phyloP scores from a whole-genome alignment of 2,329 filamentous ascomycete genomes.

The Erysiphe pulchra region DNA sequence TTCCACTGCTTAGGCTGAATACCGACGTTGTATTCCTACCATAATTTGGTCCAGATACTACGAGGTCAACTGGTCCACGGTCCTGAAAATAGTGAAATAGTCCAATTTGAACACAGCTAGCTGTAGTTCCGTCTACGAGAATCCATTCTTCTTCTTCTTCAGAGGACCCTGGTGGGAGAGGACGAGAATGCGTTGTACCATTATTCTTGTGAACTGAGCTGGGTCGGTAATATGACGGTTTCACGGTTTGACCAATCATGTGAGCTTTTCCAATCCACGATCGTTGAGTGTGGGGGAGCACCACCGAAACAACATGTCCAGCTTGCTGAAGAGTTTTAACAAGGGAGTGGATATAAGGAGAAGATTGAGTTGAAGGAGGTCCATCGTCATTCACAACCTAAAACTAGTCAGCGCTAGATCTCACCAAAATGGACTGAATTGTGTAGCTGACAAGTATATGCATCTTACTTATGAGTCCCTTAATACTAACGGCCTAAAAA shows the following conservation, averaged over 20 bases:
- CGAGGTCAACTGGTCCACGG: slow-evolving; percentile 45
- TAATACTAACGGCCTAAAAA: too few relatives aligned
- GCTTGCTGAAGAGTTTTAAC: slow-evolving; percentile 35
- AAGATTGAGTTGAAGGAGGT: too few relatives aligned
- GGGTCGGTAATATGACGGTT: slow-evolving; percentile 60
- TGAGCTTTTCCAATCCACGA: slow-evolving; percentile 99
- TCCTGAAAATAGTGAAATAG: slow-evolving; percentile 56
- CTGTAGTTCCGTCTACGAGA: slow-evolving; percentile 56
- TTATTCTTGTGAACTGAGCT: slow-evolving; percentile 34
- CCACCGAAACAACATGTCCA: slow-evolving; percentile 74
- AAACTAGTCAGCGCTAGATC: too few relatives aligned
- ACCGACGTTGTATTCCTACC: slow-evolving; percentile 60
- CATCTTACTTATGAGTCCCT: too few relatives aligned
- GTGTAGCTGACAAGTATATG: too few relatives aligned
- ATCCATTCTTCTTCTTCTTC: slow-evolving; percentile 53
- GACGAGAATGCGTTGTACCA: slow-evolving; percentile 34
- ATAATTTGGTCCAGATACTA: slow-evolving; percentile 62
- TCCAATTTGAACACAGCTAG: slow-evolving; percentile 60
- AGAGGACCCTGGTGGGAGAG: slow-evolving; percentile 24
- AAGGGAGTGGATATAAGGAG: too few relatives aligned
- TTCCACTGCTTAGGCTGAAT: slow-evolving; percentile 55
- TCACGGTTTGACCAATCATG: slow-evolving; percentile 71
- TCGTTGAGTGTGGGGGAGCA: slow-evolving; percentile 71
- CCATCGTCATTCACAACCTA: too few relatives aligned
- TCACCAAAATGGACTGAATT: too few relatives aligned